These are phyloP conservation scores for Ceratonia siliqua DNA, from an alignment of 306 rosid genomes.

Conservation along the genomic window DNA sequence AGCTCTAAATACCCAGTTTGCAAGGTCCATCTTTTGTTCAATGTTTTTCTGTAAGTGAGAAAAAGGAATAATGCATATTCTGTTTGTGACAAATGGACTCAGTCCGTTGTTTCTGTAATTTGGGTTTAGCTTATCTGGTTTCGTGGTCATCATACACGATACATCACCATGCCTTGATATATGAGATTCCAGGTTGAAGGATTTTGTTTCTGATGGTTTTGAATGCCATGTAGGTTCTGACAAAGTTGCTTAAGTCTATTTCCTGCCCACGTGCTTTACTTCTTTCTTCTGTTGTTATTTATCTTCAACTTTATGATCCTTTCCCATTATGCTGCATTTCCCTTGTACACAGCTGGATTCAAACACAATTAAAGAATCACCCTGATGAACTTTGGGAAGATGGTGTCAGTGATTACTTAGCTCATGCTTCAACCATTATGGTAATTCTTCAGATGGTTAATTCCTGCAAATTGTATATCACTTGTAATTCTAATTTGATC, in stretches of 20 bases:
- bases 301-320: not conserved
- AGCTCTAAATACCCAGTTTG: conserved; percentile 92
- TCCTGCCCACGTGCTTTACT: not conserved
- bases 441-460: conserved; percentile 45
- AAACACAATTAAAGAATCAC: conserved; percentile 72
- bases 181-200: conserved; percentile 4
- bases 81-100: conserved; percentile 13
- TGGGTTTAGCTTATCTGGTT: conserved; percentile 10
- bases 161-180: conserved; percentile 7
- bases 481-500: conserved; percentile 11
- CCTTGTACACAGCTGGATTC: conserved; percentile 77
- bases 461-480: not conserved
- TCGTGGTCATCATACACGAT: not conserved
- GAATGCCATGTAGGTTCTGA: not conserved
- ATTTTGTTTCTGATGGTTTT: not conserved
- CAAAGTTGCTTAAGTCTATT: not conserved
- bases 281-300: conserved; percentile 5
- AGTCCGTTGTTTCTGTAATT: not conserved
- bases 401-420: conserved; percentile 76
- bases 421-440: conserved; percentile 78
- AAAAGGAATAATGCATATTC: not conserved
- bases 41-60: not conserved
- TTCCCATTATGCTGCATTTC: conserved; percentile 23
- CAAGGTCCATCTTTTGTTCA: conserved; percentile 60
- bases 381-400: conserved; percentile 99